These are phyloP conservation scores for Suillus fuscotomentosus DNA, from an alignment of 768 basidiomycete species.

Conservation along the genomic window DNA sequence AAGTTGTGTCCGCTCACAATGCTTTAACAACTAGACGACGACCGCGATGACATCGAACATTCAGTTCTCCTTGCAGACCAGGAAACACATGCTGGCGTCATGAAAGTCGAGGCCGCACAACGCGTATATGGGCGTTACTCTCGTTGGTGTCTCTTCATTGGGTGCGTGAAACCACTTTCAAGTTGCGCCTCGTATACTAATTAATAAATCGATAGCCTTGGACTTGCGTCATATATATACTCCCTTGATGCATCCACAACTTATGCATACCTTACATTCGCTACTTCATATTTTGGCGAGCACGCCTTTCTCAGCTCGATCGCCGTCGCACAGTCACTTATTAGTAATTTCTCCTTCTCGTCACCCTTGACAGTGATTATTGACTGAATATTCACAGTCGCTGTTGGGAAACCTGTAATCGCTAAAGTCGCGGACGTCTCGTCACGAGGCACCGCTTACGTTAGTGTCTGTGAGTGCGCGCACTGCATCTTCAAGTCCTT, in stretches of 20 bases:
- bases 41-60: background rate
- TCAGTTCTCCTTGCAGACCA: conserved; percentile 10
- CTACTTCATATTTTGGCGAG: conserved; percentile 49
- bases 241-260: conserved; percentile 73
- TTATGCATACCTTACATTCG: conserved; percentile 58
- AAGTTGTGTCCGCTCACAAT: conserved; percentile 1
- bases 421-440: conserved; percentile 73
- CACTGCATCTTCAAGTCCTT: background rate
- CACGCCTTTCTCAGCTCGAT: conserved; percentile 59
- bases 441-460: conserved; percentile 64
- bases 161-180: conserved; percentile 33
- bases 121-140: conserved; percentile 52
- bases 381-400: conserved; percentile 29
- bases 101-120: conserved; percentile 48
- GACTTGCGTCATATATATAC: conserved; percentile 73
- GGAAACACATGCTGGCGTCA: conserved; percentile 41
- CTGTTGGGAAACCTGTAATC: conserved; percentile 63
- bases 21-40: conserved; percentile 6
- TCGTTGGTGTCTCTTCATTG: conserved; percentile 58
- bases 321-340: conserved; percentile 51
- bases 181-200: background rate
- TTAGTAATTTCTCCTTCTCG: conserved; percentile 37
- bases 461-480: conserved; percentile 47
- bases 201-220: conserved; percentile 38
- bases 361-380: conserved; percentile 3